These are phyloP conservation scores for Pholiota microspora DNA, from an alignment of 768 basidiomycete genomes.

Conservation along the genomic window DNA sequence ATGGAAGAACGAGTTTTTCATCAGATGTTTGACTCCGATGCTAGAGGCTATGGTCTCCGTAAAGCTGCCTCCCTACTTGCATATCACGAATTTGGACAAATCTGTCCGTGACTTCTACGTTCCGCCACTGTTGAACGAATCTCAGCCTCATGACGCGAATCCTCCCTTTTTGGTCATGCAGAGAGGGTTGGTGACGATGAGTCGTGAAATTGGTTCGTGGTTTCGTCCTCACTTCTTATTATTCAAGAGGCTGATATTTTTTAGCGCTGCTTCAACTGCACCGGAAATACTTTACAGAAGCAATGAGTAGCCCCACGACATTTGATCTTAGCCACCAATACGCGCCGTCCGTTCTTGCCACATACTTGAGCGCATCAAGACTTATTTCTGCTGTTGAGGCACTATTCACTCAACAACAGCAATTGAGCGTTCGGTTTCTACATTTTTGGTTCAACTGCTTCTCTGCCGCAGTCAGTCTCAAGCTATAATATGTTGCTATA, in stretches of 20 bases:
- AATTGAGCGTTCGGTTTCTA: constrained; percentile 62
- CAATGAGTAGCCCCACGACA: constrained; percentile 49
- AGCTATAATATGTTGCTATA: background rate
- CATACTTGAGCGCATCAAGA: constrained; percentile 56
- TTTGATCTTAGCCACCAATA: constrained; percentile 61
- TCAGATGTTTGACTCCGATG: constrained; percentile 60
- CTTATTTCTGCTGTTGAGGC: constrained; percentile 57
- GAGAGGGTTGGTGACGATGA: constrained; percentile 55
- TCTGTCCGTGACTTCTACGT: constrained; percentile 54
- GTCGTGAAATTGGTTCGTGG: constrained; percentile 58
- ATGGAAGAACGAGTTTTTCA: constrained; percentile 70
- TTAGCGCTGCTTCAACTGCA: constrained; percentile 67
- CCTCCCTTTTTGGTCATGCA: constrained; percentile 64
- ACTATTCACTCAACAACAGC: constrained; percentile 56
- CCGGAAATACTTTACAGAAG: constrained; percentile 64
- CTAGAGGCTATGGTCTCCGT: constrained; percentile 56
- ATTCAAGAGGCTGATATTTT: background rate
- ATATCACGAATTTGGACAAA: constrained; percentile 52
- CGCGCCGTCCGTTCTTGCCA: constrained; percentile 70
- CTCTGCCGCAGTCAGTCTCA: constrained; percentile 61
- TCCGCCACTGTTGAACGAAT: constrained; percentile 48
- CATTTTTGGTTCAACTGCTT: constrained; percentile 77
- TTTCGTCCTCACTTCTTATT: background rate
- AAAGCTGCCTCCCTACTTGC: constrained; percentile 47
- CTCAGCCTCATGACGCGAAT: constrained; percentile 31